Evolutionary conservation across 768 basidiomycete species (phyloP).

Genomic region (Calvatia gigantea): DNA sequence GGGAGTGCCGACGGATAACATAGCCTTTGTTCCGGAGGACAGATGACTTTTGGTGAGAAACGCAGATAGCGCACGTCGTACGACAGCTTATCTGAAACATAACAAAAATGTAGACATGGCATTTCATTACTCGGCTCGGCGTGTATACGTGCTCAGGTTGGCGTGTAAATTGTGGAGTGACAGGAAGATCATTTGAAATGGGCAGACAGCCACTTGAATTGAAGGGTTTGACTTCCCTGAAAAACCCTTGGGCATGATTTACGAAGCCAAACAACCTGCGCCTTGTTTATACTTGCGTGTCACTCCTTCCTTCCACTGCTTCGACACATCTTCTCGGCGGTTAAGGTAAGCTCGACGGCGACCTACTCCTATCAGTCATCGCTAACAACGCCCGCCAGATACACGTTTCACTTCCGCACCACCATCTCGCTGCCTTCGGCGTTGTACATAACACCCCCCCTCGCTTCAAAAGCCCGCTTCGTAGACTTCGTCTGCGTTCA

Average conservation of each 20-base stretch:
- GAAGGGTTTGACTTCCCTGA: neutral
- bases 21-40: neutral
- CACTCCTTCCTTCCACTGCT: conserved; percentile 10
- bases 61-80: neutral
- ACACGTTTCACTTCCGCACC: neutral
- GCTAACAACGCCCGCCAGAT: neutral
- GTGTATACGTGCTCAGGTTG: too few relatives aligned
- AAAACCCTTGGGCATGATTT: neutral
- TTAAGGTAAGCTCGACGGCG: neutral
- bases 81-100: neutral
- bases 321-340: neutral
- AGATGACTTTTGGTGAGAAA: neutral
- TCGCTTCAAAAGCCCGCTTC: neutral
- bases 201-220: too few relatives aligned
- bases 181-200: too few relatives aligned
- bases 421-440: neutral
- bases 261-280: neutral
- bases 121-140: too few relatives aligned
- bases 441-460: neutral
- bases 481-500: neutral
- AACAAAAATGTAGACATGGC: neutral
- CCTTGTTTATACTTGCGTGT: conserved; percentile 34
- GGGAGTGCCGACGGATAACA: neutral
- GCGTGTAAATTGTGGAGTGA: too few relatives aligned
- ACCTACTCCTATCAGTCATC: conserved; percentile 24